Base-by-base conservation (phyloP, 257 asterid species). In the Echites panduratus region DNA sequence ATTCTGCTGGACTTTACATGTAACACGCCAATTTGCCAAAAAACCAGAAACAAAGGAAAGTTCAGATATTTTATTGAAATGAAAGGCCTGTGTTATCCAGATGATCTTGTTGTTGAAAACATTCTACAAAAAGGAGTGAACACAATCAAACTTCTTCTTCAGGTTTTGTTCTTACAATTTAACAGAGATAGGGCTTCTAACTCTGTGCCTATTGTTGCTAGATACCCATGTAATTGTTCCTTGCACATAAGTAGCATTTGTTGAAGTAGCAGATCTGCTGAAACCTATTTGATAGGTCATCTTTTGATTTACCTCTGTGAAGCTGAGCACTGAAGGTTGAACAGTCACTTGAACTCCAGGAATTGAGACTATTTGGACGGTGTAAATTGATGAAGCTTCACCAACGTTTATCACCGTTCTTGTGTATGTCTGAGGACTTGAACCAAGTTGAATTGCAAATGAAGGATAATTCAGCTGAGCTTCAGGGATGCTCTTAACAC, bases 401-500 rank as follows among this genome's bases (percentile, higher is more conserved):
- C 82, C 84, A 8, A 81, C 75, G 17, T 81, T 74, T 12, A 79
- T 81, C 20, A 81, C 79, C 1, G 84, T 81, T 69, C 82, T 77
- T 26, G 69, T 59, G 72, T 77, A 81, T 1, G 64, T 70, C 50
- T 77, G 76, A 29, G 16, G 13, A 13, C 47, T 22, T 0, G 66
- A 63, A 32, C 57, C 78, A 59, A 78, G 76, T 66, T 57, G 16
- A 44, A 81, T 50, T 1, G 85, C 70, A 67, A 81, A 79, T 38
- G 86, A 82, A 35, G 84, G 86, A 54, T 82, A 82, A 35, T 79
- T 82, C 65, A 82, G 65, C 72, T 82, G 78, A 2, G 84, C 49
- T 72, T 79, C 84, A 0, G 78, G 70, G 16, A 82, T 76, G 44
- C 72, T 76, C 20, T 74, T 40, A 38, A 70, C 29, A 4, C 6